Conservation (phyloP, 768 basidiomycete species). For the Atractiella rhizophila region DNA sequence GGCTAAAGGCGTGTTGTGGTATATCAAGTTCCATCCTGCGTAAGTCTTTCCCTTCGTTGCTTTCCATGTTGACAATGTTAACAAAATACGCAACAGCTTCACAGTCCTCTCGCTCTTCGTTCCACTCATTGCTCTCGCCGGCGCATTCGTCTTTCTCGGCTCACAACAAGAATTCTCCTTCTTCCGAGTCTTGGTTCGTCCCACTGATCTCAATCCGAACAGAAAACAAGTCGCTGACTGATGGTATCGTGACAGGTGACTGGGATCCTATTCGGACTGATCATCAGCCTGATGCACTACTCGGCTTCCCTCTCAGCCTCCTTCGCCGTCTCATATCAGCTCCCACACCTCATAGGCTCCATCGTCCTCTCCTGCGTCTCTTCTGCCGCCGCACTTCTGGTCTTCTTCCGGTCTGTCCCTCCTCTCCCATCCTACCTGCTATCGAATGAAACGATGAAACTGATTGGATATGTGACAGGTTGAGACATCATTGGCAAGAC, state of each 20-base stretch:
- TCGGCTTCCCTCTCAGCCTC: slow-evolving; percentile 19
- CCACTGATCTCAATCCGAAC: too few species aligned
- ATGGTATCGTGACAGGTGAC: too few species aligned
- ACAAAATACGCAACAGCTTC: slow-evolving; percentile 16
- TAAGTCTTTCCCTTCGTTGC: background rate
- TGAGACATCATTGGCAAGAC: slow-evolving; percentile 21
- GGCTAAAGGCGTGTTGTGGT: slow-evolving; percentile 18
- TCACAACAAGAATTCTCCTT: slow-evolving; percentile 17
- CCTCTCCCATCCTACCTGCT: too few species aligned
- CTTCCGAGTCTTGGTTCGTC: slow-evolving; percentile 13
- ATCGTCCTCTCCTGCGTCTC: slow-evolving; percentile 21
- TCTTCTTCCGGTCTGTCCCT: slow-evolving; percentile 19
- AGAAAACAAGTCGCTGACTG: too few species aligned
- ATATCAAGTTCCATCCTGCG: slow-evolving; percentile 15
- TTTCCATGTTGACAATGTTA: too few species aligned
- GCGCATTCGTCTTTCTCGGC: slow-evolving; percentile 21
- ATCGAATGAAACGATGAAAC: too few species aligned
- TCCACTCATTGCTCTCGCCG: slow-evolving; percentile 18
- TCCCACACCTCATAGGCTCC: slow-evolving; percentile 20
- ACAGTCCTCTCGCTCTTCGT: slow-evolving; percentile 22
- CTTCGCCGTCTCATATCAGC: slow-evolving; percentile 4
- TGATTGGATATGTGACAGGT: background rate
- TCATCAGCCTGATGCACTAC: slow-evolving; percentile 21
- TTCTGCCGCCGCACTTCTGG: slow-evolving; percentile 19
- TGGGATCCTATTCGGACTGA: slow-evolving; percentile 20